Percentiles rank a stretch among this genome's conserved stretches.
These are phyloP conservation scores for Dichomitus squalens DNA, from an alignment of 1,284 basidiomycete genomes.

Conservation along the genomic window DNA sequence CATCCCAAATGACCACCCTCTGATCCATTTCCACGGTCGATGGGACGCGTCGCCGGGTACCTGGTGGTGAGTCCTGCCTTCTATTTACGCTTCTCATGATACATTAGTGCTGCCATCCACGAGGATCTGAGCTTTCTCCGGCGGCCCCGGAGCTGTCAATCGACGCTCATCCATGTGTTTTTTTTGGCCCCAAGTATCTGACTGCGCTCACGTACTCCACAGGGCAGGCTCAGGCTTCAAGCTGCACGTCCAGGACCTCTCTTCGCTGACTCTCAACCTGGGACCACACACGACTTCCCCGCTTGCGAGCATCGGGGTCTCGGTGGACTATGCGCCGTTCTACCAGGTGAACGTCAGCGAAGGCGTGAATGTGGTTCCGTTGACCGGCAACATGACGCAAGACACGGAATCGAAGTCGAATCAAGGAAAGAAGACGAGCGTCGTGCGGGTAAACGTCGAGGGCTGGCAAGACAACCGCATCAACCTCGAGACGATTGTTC, in stretches of 20 bases:
- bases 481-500: conserved; percentile 47
- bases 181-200: background rate
- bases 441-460: conserved; percentile 53
- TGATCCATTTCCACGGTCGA: conserved; percentile 40
- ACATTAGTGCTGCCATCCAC: background rate
- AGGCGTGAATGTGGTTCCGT: conserved; percentile 48
- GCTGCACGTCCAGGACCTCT: conserved; percentile 46
- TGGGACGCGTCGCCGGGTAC: conserved; percentile 42
- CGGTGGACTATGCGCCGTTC: conserved; percentile 50
- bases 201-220: background rate
- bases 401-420: background rate
- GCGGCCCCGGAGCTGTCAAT: background rate
- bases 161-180: background rate
- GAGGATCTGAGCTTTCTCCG: background rate
- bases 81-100: background rate
- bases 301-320: conserved; percentile 47
- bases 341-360: conserved; percentile 49
- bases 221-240: conserved; percentile 63
- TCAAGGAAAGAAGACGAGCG: conserved; percentile 22
- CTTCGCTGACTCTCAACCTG: conserved; percentile 48
- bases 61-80: conserved; percentile 38
- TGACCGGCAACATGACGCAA: conserved; percentile 22
- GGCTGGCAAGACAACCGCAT: conserved; percentile 64
- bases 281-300: conserved; percentile 53
- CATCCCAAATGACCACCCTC: conserved; percentile 33